phyloP scores from a whole-genome alignment of 768 basidiomycete genomes.

The Chiua virens region DNA sequence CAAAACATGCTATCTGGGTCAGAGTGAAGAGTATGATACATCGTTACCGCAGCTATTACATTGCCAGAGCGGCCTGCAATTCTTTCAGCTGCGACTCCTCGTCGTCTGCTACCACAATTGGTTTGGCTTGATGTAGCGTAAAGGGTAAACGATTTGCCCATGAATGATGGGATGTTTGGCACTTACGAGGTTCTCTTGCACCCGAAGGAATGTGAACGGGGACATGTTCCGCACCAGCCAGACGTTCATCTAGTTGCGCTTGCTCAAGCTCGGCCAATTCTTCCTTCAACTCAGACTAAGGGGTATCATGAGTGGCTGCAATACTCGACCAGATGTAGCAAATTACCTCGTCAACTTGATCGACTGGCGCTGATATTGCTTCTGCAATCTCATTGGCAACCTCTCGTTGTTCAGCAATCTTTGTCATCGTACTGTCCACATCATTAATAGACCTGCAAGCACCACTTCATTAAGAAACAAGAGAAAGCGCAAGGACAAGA shows the following conservation, averaged over 20 bases:
- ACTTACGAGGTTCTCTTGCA: constrained; percentile 53
- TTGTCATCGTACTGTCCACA: constrained; percentile 87
- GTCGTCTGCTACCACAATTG: constrained; percentile 72
- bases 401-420: constrained; percentile 87
- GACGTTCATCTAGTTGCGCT: constrained; percentile 79
- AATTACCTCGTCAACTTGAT: constrained; percentile 74
- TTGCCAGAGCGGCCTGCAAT: constrained; percentile 84
- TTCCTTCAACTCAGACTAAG: constrained; percentile 73
- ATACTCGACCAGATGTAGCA: not conserved
- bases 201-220: constrained; percentile 82
- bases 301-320: not conserved
- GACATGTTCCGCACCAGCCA: constrained; percentile 85
- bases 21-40: constrained; percentile 8
- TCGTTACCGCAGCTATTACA: constrained; percentile 46
- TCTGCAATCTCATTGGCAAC: constrained; percentile 91
- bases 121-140: constrained; percentile 24
- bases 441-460: constrained; percentile 71
- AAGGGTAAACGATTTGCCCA: constrained; percentile 3
- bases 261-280: constrained; percentile 89
- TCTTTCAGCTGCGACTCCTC: constrained; percentile 88
- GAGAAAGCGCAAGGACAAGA: not conserved
- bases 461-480: constrained; percentile 1
- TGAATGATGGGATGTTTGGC: not conserved
- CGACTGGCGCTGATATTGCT: constrained; percentile 73
- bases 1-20: constrained; percentile 18